Evolutionary conservation across 2,329 filamentous ascomycete species (phyloP), one percentile per base, ranked within the genome.

Genomic region (Neophaeococcomyces aloes): DNA sequence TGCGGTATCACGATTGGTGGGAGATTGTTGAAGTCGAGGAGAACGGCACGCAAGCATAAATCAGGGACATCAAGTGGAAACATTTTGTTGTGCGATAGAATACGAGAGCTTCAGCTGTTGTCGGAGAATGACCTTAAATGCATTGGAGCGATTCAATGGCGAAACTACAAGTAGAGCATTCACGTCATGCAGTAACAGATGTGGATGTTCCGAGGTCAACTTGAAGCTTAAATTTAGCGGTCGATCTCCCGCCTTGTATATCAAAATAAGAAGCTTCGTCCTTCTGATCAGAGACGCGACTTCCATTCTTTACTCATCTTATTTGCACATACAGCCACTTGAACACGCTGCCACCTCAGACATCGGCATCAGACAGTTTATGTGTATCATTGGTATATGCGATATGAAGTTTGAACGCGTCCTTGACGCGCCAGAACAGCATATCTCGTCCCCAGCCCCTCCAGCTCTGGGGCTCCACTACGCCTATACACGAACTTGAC

Each of bases 401-500:
- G 29, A 39, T 7, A 18, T 11, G 30, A 21, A 7, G 4, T 17
- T 14, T 3, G 4, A 25, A 44, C 47, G 44, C 45, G 47, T 44
- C 29, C 30, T 33, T 29, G 23, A 39, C 37, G 37, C 37, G 37
- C 21, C 15, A 7, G 34, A 25, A 18, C 11, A 21, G 30, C 25
- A 45, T 17, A 29, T 11, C 27, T 32, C 32, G 23, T 27, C 36
- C 29, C 45, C 46, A 42, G 39, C 39, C 39, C 34, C 38, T 23
- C 34, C 4, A 14, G 33, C 39, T 19, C 10, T 30, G 7, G 25
- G 30, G 13, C 34, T 31, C 39, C 18, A 23, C 29, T 19, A 18
- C 41, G 35, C 36, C 17, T 37, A 14, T 17, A 50, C 49, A 48
- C 51, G 51, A 52, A 45, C 39, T 42, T 46, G 46, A 52, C 51